Base-by-base conservation (phyloP, 2,329 filamentous ascomycete species). In the Aureobasidium zeae region DNA sequence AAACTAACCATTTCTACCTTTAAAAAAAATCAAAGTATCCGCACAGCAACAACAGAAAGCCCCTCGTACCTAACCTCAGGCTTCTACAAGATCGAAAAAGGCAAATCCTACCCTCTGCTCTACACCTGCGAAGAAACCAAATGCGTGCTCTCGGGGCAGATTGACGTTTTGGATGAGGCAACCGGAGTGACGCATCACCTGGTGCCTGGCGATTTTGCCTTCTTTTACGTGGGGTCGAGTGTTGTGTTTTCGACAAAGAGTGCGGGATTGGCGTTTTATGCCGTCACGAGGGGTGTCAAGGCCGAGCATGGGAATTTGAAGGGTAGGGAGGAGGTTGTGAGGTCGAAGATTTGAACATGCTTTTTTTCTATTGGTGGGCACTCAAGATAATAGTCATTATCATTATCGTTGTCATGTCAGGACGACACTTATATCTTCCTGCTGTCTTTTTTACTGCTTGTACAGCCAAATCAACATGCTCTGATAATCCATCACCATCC, bases 391-490 rank as follows among this genome's bases (percentile, higher is more conserved):
- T n/a, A n/a, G n/a, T n/a, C n/a, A n/a, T n/a, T n/a, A n/a, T n/a
- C n/a, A n/a, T n/a, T n/a, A n/a, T n/a, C n/a, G n/a, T n/a, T n/a
- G n/a, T n/a, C n/a, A n/a, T n/a, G n/a, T n/a, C n/a, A n/a, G n/a
- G n/a, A n/a, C n/a, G n/a, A n/a, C n/a, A n/a, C n/a, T n/a, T n/a
- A n/a, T n/a, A n/a, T n/a, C n/a, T n/a, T n/a, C n/a, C n/a, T n/a
- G n/a, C n/a, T n/a, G n/a, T n/a, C n/a, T n/a, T n/a, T 4, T 53
- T 26, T 44, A 69, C 45, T 60, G 49, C 54, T 58, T 76, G 50
- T 76, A 65, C 45, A 81, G 51, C 41, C 74, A 67, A 5, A 80
- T 64, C 21, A 81, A 60, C 50, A 65, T 67, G 50, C 77, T 81
- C 49, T 74, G 67, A 49, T 76, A 79, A 50, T 79, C 76, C 0